Conservation (phyloP, 306 rosid species). For the Canavalia ensiformis region DNA sequence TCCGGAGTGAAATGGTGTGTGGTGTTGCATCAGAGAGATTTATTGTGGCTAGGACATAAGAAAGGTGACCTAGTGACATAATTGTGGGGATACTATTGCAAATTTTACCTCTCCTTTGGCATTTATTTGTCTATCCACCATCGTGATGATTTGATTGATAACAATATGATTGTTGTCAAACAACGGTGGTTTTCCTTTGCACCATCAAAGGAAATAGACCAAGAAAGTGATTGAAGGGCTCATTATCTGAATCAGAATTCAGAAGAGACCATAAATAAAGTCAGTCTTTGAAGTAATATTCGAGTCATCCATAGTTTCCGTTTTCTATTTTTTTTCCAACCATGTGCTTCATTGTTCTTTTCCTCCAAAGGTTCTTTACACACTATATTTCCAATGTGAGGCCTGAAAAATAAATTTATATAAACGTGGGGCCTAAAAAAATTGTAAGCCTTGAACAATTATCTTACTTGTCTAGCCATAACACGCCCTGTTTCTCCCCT, state of each 20-base stretch:
- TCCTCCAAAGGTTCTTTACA: neutral
- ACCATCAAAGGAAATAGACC: neutral
- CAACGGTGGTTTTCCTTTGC: neutral
- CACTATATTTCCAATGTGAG: too few relatives aligned
- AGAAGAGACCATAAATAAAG: neutral
- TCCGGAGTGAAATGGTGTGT: neutral
- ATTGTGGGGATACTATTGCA: neutral
- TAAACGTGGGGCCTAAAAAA: too few relatives aligned
- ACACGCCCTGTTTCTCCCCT: neutral
- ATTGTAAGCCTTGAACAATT: too few relatives aligned
- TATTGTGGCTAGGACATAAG: neutral
- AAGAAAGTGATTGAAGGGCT: neutral
- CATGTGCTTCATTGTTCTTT: conserved; percentile 8
- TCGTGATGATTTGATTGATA: neutral
- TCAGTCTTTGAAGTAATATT: neutral
- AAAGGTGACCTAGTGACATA: neutral
- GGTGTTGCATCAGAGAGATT: neutral
- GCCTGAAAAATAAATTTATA: too few relatives aligned
- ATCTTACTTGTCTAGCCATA: too few relatives aligned
- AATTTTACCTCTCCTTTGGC: neutral
- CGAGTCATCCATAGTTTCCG: neutral
- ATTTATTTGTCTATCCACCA: neutral
- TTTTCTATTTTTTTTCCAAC: neutral
- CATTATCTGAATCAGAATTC: neutral
- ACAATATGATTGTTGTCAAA: neutral